phyloP scores from a whole-genome alignment of 257 asterid species.

The Solanum acaule region DNA sequence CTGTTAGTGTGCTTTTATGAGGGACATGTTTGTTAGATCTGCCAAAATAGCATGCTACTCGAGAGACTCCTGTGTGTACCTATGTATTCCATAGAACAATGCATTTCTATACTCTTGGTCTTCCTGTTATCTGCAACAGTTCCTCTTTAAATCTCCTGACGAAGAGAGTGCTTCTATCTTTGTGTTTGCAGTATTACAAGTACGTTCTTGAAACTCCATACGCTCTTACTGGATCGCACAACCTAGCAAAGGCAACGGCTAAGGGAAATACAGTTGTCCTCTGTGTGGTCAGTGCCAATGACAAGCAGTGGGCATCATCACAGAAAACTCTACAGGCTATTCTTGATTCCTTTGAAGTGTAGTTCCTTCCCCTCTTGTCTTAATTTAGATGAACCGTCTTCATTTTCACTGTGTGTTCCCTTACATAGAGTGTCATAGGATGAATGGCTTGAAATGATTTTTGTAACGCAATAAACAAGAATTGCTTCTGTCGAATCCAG shows the following conservation, averaged over 20 bases:
- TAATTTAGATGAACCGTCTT: not conserved
- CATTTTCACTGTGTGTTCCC: not conserved
- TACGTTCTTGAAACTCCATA: slow-evolving; percentile 87
- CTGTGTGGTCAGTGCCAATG: slow-evolving; percentile 87
- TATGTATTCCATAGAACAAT: not conserved
- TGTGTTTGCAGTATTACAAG: slow-evolving; percentile 62
- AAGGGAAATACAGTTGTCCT: slow-evolving; percentile 86
- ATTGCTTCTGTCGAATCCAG: not conserved
- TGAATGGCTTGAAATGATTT: not conserved
- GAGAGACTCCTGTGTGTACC: not conserved
- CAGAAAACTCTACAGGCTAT: slow-evolving; percentile 70
- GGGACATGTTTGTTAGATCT: not conserved
- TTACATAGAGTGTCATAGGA: not conserved
- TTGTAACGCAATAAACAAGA: not conserved
- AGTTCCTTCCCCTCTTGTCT: not conserved
- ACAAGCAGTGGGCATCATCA: slow-evolving; percentile 76
- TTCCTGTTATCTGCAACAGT: not conserved
- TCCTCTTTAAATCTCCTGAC: not conserved
- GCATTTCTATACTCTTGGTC: not conserved
- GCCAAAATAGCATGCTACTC: not conserved
- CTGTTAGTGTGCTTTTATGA: not conserved
- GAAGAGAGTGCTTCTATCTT: not conserved
- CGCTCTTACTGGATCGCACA: slow-evolving; percentile 91
- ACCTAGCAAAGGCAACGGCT: slow-evolving; percentile 90
- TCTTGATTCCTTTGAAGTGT: slow-evolving; percentile 78